Evolutionary conservation across 306 rosid species (phyloP).

Genomic region (Myrica gale): DNA sequence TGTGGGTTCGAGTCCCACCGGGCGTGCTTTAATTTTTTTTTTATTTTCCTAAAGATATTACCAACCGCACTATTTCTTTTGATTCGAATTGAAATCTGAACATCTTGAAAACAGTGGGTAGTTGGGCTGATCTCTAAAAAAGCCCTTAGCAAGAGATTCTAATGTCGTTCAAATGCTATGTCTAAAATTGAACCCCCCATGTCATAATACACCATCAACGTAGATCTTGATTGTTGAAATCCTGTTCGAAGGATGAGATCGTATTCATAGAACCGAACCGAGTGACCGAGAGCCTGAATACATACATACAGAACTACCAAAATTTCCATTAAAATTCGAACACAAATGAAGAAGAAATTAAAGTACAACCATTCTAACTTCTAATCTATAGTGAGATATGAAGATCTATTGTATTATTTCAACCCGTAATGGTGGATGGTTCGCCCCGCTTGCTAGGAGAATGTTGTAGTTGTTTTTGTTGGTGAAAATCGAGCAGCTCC

Average conservation of each 20-base stretch:
- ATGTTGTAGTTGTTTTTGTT: conserved; percentile 49
- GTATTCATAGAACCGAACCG: background rate
- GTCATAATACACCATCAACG: no score
- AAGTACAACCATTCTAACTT: no score
- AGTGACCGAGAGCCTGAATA: background rate
- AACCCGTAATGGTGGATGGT: conserved; percentile 42
- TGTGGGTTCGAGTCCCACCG: background rate
- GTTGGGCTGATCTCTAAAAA: no score
- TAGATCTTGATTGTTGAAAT: no score
- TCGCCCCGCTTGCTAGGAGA: conserved; percentile 51
- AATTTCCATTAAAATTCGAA: background rate
- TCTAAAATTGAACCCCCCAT: no score
- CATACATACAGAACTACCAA: background rate
- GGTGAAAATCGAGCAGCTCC: conserved; percentile 44
- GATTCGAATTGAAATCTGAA: background rate
- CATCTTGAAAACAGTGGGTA: no score
- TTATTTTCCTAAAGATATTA: no score
- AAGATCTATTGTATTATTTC: background rate
- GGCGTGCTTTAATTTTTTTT: no score
- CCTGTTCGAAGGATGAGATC: no score
- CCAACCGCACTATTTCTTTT: background rate
- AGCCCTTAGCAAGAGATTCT: no score
- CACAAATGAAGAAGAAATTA: background rate
- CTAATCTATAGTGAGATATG: no score
- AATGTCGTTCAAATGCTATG: no score